Evolutionary conservation across 306 rosid genomes (phyloP).

Genomic region (Cercis canadensis): DNA sequence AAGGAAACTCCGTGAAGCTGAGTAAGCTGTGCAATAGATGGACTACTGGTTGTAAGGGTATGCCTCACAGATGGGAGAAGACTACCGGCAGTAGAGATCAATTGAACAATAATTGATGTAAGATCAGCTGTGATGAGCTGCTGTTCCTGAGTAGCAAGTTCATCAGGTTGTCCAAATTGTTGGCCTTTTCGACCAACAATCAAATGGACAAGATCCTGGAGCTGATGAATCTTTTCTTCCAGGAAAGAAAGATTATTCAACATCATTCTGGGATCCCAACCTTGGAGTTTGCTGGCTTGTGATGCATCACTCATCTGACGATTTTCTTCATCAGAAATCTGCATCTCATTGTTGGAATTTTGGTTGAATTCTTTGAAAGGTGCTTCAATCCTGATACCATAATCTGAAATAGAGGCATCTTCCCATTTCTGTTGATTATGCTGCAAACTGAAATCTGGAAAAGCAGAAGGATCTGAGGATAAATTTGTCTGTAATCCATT

Average conservation of each 20-base stretch:
- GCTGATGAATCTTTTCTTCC: constrained; percentile 92
- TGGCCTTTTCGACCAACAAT: constrained; percentile 71
- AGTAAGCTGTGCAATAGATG: constrained; percentile 57
- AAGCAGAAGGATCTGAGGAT: constrained; percentile 48
- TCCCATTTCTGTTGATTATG: constrained; percentile 60
- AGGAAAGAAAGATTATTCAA: constrained; percentile 80
- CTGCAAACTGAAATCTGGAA: constrained; percentile 46
- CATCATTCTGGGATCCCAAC: constrained; percentile 84
- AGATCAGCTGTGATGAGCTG: constrained; percentile 93
- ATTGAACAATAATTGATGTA: constrained; percentile 85
- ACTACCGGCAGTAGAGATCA: constrained; percentile 92
- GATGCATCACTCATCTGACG: constrained; percentile 45
- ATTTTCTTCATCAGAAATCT: constrained; percentile 53
- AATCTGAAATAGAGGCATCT: constrained; percentile 57
- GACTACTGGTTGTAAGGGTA: constrained; percentile 46
- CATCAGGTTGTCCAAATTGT: constrained; percentile 68
- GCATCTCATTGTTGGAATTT: constrained; percentile 45
- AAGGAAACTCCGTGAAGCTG: constrained; percentile 52
- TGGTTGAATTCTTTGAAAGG: constrained; percentile 62
- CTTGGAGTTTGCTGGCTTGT: constrained; percentile 53
- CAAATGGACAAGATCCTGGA: constrained; percentile 83
- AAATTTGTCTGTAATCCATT: constrained; percentile 47
- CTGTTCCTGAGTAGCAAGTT: constrained; percentile 76
- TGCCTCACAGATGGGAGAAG: constrained; percentile 86
- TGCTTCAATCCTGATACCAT: constrained; percentile 53